Evolutionary conservation across 164 flowering plant species (phyloP).

Genomic region (Houttuynia cordata): DNA sequence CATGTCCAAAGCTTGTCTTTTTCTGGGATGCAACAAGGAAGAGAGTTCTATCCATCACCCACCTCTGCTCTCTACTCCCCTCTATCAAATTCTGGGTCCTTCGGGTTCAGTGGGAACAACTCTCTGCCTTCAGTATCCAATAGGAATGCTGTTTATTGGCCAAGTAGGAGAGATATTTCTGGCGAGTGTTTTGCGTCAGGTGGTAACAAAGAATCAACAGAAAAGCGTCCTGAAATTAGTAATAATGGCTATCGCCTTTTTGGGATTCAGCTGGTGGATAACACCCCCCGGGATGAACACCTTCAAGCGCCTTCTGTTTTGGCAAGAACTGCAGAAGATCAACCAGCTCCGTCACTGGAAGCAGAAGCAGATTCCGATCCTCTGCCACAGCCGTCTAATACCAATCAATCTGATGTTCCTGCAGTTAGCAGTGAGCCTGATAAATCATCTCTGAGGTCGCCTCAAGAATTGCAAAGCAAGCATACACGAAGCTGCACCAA

Average conservation of each 20-base stretch:
- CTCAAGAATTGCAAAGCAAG: conserved; percentile 59
- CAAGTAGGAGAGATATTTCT: conserved; percentile 31
- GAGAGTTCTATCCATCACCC: conserved; percentile 43
- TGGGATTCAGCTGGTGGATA: conserved; percentile 68
- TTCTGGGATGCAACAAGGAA: conserved; percentile 38
- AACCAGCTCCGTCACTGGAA: conserved; percentile 19
- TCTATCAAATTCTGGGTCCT: conserved; percentile 22
- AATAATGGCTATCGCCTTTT: conserved; percentile 55
- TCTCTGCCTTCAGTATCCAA: conserved; percentile 32
- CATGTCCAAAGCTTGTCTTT: conserved; percentile 34
- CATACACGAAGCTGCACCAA: conserved; percentile 83
- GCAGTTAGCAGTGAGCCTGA: conserved; percentile 66
- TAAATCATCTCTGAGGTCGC: conserved; percentile 52
- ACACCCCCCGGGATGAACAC: conserved; percentile 32
- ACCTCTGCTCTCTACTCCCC: conserved; percentile 28
- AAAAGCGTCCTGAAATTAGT: conserved; percentile 42
- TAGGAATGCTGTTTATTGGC: conserved; percentile 35
- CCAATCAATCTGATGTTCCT: conserved; percentile 43
- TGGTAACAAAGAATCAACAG: conserved; percentile 31
- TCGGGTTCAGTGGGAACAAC: conserved; percentile 27
- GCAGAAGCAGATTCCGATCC: conserved; percentile 46
- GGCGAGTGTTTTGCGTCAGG: conserved; percentile 31
- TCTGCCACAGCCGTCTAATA: conserved; percentile 56
- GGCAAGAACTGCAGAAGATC: conserved; percentile 24
- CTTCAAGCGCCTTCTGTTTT: conserved; percentile 17